A percentile compares a stretch with the other conserved stretches of the same genome.
phyloP scores from a whole-genome alignment of 2,329 filamentous ascomycete genomes.

The Atkinsonella hypoxylon region DNA sequence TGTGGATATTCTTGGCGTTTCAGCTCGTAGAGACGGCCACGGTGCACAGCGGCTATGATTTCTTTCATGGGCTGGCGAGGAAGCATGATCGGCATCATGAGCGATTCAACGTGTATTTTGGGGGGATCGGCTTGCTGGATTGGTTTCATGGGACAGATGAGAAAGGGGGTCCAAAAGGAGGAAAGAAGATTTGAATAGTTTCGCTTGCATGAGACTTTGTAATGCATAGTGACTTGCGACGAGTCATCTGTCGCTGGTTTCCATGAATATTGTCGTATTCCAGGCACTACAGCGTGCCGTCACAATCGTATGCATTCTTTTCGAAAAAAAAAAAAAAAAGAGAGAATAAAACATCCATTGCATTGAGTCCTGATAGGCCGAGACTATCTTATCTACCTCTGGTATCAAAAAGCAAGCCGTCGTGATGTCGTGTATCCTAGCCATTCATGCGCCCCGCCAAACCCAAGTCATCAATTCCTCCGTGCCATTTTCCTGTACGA shows the following conservation, averaged over 20 bases:
- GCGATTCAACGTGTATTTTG: constrained; percentile 42
- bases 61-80: constrained; percentile 32
- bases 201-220: too few relatives aligned
- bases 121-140: constrained; percentile 38
- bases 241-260: too few relatives aligned
- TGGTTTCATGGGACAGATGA: constrained; percentile 40
- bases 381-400: neutral
- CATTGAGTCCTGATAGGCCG: too few relatives aligned
- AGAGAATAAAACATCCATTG: too few relatives aligned
- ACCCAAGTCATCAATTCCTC: neutral
- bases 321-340: too few relatives aligned
- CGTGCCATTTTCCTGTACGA: neutral
- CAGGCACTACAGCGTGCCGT: too few relatives aligned
- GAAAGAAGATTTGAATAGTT: neutral
- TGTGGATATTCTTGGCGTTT: constrained; percentile 36
- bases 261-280: too few relatives aligned
- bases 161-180: constrained; percentile 5
- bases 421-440: too few relatives aligned
- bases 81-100: constrained; percentile 47
- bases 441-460: too few relatives aligned
- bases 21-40: constrained; percentile 39
- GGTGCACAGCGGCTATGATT: constrained; percentile 47
- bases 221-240: too few relatives aligned
- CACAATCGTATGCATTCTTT: too few relatives aligned
- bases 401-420: neutral